Evolutionary conservation across 2,329 filamentous ascomycete genomes (phyloP).

Genomic region (Fusarium papillatum): DNA sequence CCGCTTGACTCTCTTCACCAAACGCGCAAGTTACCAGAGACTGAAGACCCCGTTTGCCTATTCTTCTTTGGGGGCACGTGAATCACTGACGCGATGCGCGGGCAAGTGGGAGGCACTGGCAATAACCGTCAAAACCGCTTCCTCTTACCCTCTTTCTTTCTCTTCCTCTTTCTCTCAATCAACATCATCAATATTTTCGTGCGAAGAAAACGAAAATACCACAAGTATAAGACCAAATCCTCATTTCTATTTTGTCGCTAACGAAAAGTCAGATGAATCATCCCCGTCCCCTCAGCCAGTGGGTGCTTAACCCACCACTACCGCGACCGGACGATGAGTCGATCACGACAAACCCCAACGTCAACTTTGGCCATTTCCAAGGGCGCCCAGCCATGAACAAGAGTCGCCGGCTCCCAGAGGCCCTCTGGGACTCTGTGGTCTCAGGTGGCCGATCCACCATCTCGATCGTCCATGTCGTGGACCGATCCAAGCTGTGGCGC

Average conservation of each 20-base stretch:
- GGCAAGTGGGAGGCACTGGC: background rate
- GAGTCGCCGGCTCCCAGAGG: background rate
- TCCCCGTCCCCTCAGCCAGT: background rate
- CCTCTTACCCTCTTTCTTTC: background rate
- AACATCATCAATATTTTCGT: background rate
- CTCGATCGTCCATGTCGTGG: background rate
- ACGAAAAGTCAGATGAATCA: background rate
- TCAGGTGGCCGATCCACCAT: background rate
- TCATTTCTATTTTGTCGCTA: background rate
- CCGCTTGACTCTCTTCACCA: background rate
- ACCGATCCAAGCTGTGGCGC: background rate
- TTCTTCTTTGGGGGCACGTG: background rate
- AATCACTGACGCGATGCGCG: background rate
- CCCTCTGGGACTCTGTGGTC: background rate
- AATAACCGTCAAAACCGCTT: background rate
- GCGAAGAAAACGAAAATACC: background rate
- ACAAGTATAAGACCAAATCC: rapidly evolving
- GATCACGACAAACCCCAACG: background rate
- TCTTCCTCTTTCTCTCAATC: background rate
- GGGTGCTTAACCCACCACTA: background rate
- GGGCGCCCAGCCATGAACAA: background rate
- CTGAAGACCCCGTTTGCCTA: background rate
- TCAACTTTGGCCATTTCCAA: background rate
- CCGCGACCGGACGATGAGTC: background rate
- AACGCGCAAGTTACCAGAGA: background rate